These are phyloP conservation scores for Magnusiomyces ingens DNA, from an alignment of 1,139 yeast species.

Conservation along the genomic window DNA sequence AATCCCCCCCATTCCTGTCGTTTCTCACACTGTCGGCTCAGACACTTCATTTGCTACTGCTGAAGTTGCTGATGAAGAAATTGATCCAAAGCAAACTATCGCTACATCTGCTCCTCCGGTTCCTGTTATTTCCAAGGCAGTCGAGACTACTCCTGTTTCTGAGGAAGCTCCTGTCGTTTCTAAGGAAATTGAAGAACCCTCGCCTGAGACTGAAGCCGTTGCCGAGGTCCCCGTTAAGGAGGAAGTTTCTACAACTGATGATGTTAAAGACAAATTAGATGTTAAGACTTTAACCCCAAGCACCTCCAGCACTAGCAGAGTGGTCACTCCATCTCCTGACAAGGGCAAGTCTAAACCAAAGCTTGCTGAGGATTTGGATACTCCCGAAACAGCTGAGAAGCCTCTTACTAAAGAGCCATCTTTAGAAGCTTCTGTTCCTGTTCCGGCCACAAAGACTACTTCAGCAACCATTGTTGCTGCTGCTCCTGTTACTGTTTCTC, in stretches of 20 bases:
- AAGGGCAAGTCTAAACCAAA: background rate
- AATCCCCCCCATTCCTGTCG: background rate
- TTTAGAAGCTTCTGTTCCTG: conserved; percentile 2
- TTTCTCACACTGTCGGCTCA: background rate
- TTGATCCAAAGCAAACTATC: background rate
- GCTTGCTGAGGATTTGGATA: conserved; percentile 1
- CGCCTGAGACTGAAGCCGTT: background rate
- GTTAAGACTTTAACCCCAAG: background rate
- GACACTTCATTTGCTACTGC: conserved; percentile 19
- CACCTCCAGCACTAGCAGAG: background rate
- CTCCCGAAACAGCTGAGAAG: background rate
- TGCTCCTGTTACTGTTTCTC: background rate
- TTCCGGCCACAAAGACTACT: background rate
- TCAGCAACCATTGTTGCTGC: conserved; percentile 3
- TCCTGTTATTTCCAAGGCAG: background rate
- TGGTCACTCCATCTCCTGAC: background rate
- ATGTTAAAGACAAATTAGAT: background rate
- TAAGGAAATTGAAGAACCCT: background rate
- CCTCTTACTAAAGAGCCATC: background rate
- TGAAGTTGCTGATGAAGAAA: conserved; percentile 15
- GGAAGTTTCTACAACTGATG: no score
- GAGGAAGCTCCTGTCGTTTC: background rate
- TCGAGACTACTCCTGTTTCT: background rate
- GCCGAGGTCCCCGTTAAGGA: no score
- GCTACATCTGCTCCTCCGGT: background rate